phyloP scores from a whole-genome alignment of 1,139 yeast genomes.

The Pichia norvegensis region DNA sequence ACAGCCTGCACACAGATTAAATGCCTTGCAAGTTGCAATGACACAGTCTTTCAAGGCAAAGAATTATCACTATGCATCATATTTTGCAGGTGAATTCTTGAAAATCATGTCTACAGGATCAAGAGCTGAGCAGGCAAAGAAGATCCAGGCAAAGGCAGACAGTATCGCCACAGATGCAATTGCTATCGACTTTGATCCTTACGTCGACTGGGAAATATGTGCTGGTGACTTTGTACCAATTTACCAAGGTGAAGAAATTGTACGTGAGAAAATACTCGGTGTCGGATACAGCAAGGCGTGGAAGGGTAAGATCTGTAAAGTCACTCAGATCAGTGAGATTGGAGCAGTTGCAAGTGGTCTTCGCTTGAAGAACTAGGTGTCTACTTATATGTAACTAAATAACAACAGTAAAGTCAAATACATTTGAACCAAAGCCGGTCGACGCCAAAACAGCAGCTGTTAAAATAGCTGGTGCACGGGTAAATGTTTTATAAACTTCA shows the following conservation, averaged over 20 bases:
- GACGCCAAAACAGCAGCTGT: neutral
- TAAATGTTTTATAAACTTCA: neutral
- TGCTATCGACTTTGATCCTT: slow-evolving; percentile 87
- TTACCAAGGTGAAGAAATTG: slow-evolving; percentile 63
- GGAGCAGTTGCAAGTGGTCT: slow-evolving; percentile 98
- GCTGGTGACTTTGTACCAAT: slow-evolving; percentile 84
- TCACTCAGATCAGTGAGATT: slow-evolving; percentile 69
- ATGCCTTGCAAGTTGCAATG: slow-evolving; percentile 94
- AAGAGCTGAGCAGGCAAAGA: slow-evolving; percentile 82
- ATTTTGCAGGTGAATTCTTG: slow-evolving; percentile 80
- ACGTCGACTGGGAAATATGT: slow-evolving; percentile 86
- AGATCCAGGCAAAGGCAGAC: slow-evolving; percentile 74
- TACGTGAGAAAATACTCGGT: slow-evolving; percentile 81
- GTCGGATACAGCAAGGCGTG: slow-evolving; percentile 74
- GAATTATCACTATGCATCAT: slow-evolving; percentile 82
- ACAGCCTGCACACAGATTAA: slow-evolving; percentile 73
- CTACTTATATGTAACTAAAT: neutral
- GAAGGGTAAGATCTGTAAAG: slow-evolving; percentile 70
- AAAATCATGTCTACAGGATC: slow-evolving; percentile 62
- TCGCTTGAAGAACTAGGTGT: slow-evolving; percentile 30
- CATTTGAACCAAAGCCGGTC: neutral
- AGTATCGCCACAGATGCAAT: slow-evolving; percentile 75
- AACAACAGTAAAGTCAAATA: too few species aligned
- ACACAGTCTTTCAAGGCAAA: slow-evolving; percentile 81
- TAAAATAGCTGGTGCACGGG: neutral